Conservation (phyloP, 1,284 basidiomycete genomes). For the Cutaneotrichosporon sp. region DNA sequence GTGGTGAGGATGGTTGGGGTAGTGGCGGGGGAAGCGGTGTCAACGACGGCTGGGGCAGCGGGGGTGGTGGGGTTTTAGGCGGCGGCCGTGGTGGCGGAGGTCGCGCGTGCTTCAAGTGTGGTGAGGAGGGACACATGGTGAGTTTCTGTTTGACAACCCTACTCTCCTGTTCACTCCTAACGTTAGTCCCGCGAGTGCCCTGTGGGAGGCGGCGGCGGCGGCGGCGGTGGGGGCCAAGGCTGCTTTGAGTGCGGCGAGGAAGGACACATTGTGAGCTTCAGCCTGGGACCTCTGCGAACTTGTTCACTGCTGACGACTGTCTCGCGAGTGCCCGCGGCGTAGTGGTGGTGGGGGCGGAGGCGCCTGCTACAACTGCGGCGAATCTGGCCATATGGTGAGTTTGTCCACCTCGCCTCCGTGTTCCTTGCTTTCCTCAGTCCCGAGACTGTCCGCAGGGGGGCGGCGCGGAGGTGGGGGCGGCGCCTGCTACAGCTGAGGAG, state of each 20-base stretch:
- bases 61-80: not conserved
- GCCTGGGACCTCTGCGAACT: not conserved
- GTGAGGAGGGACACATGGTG: not conserved
- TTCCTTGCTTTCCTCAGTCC: too few species aligned
- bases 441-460: not conserved
- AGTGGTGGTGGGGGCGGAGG: conserved; percentile 19
- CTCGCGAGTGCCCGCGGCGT: not conserved
- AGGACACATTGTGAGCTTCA: not conserved
- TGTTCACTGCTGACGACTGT: not conserved
- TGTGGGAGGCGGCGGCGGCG: conserved; percentile 9
- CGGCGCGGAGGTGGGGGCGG: conserved; percentile 12
- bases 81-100: not conserved
- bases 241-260: not conserved
- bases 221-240: not conserved
- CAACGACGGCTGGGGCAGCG: conserved; percentile 17
- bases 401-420: too few species aligned
- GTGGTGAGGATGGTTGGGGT: not conserved
- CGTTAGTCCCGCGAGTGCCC: not conserved
- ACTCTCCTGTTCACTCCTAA: not conserved
- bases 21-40: too few species aligned
- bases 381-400: conserved; percentile 27
- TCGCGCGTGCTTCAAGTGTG: not conserved
- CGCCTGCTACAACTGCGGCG: conserved; percentile 29
- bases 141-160: not conserved
- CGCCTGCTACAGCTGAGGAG: conserved; percentile 28